Evolutionary conservation across 2,329 filamentous ascomycete genomes (phyloP), one percentile per base, ranked within the genome.

Genomic region (Sclerotinia borealis): DNA sequence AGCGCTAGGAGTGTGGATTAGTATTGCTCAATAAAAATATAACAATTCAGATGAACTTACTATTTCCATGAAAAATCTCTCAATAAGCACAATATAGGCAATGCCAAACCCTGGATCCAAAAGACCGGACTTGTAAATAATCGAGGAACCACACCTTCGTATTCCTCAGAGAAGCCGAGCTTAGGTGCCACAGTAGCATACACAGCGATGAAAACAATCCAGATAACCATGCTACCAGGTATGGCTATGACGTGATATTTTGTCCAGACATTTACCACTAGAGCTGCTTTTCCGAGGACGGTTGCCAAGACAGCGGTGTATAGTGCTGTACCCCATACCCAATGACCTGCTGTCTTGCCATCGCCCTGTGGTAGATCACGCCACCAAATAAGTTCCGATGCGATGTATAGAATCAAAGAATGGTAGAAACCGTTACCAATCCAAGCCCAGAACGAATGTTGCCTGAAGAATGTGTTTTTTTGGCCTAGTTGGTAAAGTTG

Each of bases 61-160:
- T 98, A 99, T 81, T 99, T 99, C 93, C 93, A 99, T 3, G 89
- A 87, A 76, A 96, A 91, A 75, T 99, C 95, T 72, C 95, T 84
- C 58, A 93, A 77, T 56, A 99, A 82, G 76, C 93, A 98, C 55
- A 97, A 77, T 9, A 87, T 81, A 0, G 93, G 90, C 47, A 99
- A 79, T 7, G 90, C 85, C 15, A 96, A 69, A n/a, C 85, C 87
- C 84, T 97, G 93, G 13, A 95, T 82, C 88, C 95, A 99, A 79
- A 98, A 98, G 39, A 92, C 79, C 0, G 92, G 91, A 66, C 88
- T 92, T 13, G 84, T 80, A 77, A 95, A 96, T 56, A 98, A 79
- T 48, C 87, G 82, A 1, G 92, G 89, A 58, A 98, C 85, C 10
- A 96, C 86, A 63, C 93, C 93, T 67, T 86, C 81, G 75, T 95